Base-by-base conservation (phyloP, 192 early-diverging fungal genomes). In the Piromyces sp. region DNA sequence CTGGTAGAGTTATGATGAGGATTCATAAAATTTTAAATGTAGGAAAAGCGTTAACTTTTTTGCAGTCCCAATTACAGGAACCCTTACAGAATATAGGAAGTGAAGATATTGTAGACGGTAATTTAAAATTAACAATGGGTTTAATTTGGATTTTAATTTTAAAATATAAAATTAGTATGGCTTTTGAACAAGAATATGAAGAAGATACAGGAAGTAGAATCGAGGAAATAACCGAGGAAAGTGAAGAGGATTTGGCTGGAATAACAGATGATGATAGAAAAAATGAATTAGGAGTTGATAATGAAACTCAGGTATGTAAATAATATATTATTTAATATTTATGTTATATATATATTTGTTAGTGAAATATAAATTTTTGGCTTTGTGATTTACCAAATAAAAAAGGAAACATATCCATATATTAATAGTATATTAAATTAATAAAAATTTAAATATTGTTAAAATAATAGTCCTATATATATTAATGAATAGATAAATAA, bases 51-150 rank as follows among this genome's bases (percentile, higher is more conserved):
- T 42, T 85, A 16, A 85, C 81, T 58, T 85, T 83, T 30, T 79
- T 85, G 30, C 83, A 85, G 30, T 80, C 51, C 11, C 51, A 68
- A 68, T 19, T 68, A 22, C 51, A 68, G n/a, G 80, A 40, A 28
- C 38, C 38, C 4, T 19, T 40, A 9, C 31, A 37, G n/a, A 40
- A 80, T 19, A 84, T 85, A 37, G 85, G 85, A 13, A 83, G 83
- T 30, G 85, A 85, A 80, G 85, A 86, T 81, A 85, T 85, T 30
- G 85, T 86, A 26, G 85, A 86, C 80, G 85, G 84, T 26, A 86
- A 85, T 78, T 33, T 86, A 36, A 85, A 83, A 36, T 68, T 86
- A 29, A 86, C 84, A 5, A 80, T 85, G 84, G 85, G 78, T 7
- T 31, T 86, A 30, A 78, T 85, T 14, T 86, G 85, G 85, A 80